A percentile compares a stretch with the other conserved stretches of the same genome.
Conservation (phyloP, 1,284 basidiomycete genomes). For the Takashimella tepidaria region DNA sequence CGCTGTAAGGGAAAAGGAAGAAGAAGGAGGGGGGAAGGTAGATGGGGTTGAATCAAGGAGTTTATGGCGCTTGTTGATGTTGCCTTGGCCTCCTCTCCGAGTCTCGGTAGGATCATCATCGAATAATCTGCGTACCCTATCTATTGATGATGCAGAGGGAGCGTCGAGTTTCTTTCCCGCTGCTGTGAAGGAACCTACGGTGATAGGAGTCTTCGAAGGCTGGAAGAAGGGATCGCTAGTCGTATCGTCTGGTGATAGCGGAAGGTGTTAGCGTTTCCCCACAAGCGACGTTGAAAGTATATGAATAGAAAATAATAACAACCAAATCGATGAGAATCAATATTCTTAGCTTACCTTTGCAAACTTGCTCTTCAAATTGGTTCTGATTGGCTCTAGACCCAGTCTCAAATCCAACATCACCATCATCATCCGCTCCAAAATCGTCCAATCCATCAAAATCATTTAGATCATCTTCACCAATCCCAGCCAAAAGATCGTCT, state of each 20-base stretch:
- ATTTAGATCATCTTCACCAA: constrained; percentile 33
- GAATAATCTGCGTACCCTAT: constrained; percentile 16
- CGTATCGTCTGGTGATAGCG: constrained; percentile 1
- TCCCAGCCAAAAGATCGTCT: constrained; percentile 29
- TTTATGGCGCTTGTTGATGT: neutral
- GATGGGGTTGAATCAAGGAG: neutral
- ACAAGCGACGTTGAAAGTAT: too few relatives aligned
- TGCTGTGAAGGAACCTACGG: constrained; percentile 31
- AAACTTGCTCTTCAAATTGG: neutral
- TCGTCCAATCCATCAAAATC: constrained; percentile 28
- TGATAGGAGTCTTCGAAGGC: constrained; percentile 12
- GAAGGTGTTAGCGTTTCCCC: neutral
- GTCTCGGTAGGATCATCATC: neutral
- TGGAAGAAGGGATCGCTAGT: constrained; percentile 4
- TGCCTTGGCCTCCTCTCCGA: neutral
- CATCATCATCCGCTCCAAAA: constrained; percentile 2
- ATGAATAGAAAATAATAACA: too few relatives aligned
- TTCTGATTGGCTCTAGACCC: neutral
- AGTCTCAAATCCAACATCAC: neutral
- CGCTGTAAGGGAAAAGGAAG: neutral
- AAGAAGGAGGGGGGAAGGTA: neutral
- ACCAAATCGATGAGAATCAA: too few relatives aligned
- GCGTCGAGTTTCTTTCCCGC: constrained; percentile 20
- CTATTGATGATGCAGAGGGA: constrained; percentile 28
- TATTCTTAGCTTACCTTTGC: neutral